Evolutionary conservation across 2,329 filamentous ascomycete species (phyloP).

Genomic region (Aspergillus sp.): DNA sequence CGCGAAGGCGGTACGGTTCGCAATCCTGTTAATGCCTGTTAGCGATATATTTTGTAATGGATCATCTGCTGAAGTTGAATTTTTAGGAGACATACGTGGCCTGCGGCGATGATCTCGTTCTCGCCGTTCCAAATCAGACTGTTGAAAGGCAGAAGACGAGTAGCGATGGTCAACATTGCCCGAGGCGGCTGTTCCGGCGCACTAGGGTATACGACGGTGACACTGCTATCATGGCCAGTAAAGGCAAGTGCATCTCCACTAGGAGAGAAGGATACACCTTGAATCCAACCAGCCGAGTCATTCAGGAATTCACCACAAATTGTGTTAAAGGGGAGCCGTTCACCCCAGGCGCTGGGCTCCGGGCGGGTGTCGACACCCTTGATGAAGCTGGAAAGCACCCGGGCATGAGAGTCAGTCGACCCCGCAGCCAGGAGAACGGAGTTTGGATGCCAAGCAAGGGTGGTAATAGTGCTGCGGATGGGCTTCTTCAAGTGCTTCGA

Average conservation of each 20-base stretch:
- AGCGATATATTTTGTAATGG: background rate
- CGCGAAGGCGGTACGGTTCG: slow-evolving; percentile 87
- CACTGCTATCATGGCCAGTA: slow-evolving; percentile 90
- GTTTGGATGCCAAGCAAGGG: slow-evolving; percentile 95
- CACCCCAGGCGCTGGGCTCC: slow-evolving; percentile 87
- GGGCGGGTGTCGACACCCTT: slow-evolving; percentile 89
- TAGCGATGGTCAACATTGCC: slow-evolving; percentile 87
- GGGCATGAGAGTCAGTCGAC: slow-evolving; percentile 93
- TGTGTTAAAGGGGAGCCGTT: slow-evolving; percentile 95
- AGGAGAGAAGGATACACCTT: slow-evolving; percentile 89
- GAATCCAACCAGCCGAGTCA: slow-evolving; percentile 95
- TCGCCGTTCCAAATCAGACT: slow-evolving; percentile 91
- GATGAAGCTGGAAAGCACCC: slow-evolving; percentile 93
- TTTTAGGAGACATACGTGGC: slow-evolving; percentile 62
- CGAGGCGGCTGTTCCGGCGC: slow-evolving; percentile 86
- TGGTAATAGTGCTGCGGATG: slow-evolving; percentile 94
- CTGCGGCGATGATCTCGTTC: slow-evolving; percentile 90
- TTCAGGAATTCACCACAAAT: slow-evolving; percentile 96
- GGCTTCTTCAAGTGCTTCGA: slow-evolving; percentile 99
- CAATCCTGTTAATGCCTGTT: slow-evolving; percentile 52
- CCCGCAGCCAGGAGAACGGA: slow-evolving; percentile 91
- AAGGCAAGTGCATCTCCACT: slow-evolving; percentile 92
- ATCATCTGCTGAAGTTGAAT: background rate
- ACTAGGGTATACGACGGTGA: slow-evolving; percentile 93
- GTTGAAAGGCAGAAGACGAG: slow-evolving; percentile 88